phyloP scores from a whole-genome alignment of 768 basidiomycete species.

The Mrakia blollopis region DNA sequence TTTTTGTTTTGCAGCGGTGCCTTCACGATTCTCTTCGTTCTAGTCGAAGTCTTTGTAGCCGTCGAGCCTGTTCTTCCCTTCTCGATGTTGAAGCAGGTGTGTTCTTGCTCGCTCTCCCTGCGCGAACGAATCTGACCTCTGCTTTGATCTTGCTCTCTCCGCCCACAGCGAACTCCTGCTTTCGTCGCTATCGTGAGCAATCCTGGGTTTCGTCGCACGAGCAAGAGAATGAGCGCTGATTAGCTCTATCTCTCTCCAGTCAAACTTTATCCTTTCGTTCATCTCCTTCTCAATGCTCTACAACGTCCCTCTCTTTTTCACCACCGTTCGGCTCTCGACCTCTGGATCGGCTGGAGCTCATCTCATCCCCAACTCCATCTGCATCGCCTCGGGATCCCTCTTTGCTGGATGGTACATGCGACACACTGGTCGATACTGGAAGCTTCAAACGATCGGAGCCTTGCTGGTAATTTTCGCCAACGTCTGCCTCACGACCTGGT shows the following conservation, averaged over 20 bases:
- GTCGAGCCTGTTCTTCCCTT: constrained; percentile 88
- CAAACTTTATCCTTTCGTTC: constrained; percentile 74
- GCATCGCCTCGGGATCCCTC: constrained; percentile 77
- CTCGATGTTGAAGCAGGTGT: constrained; percentile 66
- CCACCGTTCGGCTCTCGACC: constrained; percentile 15
- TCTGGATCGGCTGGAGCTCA: constrained; percentile 47
- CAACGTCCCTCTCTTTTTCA: constrained; percentile 31
- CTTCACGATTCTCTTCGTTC: constrained; percentile 59
- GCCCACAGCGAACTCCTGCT: constrained; percentile 44
- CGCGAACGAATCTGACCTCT: constrained; percentile 44
- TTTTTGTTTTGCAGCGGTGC: constrained; percentile 49
- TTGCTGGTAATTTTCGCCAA: constrained; percentile 13
- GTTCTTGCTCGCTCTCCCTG: constrained; percentile 70
- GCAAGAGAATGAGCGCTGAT: background rate
- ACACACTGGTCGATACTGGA: constrained; percentile 58
- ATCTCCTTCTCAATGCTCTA: constrained; percentile 65
- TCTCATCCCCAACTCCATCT: constrained; percentile 83
- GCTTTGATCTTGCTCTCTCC: constrained; percentile 65
- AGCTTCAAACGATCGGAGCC: constrained; percentile 51
- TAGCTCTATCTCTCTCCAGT: constrained; percentile 43
- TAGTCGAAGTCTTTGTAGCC: constrained; percentile 72
- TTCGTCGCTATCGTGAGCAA: constrained; percentile 74
- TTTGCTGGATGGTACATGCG: constrained; percentile 68
- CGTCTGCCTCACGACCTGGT: constrained; percentile 18
- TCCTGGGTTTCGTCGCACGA: background rate